Evolutionary conservation across 2,329 filamentous ascomycete species (phyloP).

Genomic region (Hawksworthiomyces lignivorus): DNA sequence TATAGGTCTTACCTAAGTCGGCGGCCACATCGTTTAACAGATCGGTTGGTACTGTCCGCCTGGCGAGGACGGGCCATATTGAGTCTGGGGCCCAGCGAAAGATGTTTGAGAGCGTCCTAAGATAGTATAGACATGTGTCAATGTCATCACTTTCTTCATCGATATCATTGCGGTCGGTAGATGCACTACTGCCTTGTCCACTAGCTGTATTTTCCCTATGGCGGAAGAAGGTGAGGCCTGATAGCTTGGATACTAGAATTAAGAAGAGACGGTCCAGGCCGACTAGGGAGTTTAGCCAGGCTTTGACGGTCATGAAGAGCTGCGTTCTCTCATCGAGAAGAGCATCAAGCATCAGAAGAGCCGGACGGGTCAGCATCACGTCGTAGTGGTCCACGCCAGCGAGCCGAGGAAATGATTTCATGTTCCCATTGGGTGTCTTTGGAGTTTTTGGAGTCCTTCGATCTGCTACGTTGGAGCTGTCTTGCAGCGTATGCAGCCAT

Average conservation of each 20-base stretch:
- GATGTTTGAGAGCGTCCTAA: slow-evolving; percentile 67
- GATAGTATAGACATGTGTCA: slow-evolving; percentile 69
- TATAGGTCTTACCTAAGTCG: slow-evolving; percentile 46
- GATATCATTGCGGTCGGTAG: slow-evolving; percentile 11
- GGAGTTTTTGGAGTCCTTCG: slow-evolving; percentile 42
- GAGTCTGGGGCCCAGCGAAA: slow-evolving; percentile 60
- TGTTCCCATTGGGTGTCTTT: slow-evolving; percentile 33
- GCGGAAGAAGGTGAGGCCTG: slow-evolving; percentile 44
- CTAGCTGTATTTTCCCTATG: not conserved
- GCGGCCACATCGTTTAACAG: slow-evolving; percentile 36
- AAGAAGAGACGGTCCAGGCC: slow-evolving; percentile 57
- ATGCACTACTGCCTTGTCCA: slow-evolving; percentile 14
- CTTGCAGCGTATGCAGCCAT: slow-evolving; percentile 73
- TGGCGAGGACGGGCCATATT: slow-evolving; percentile 63
- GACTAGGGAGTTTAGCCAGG: slow-evolving; percentile 66
- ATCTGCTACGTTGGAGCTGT: slow-evolving; percentile 40
- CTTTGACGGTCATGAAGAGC: slow-evolving; percentile 66
- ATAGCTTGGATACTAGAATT: slow-evolving; percentile 52
- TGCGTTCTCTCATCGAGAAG: slow-evolving; percentile 66
- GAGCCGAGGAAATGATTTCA: slow-evolving; percentile 32
- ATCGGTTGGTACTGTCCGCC: slow-evolving; percentile 45
- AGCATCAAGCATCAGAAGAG: slow-evolving; percentile 75
- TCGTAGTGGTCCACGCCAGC: slow-evolving; percentile 57
- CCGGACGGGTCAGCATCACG: slow-evolving; percentile 68
- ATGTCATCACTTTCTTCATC: slow-evolving; percentile 56